phyloP scores from a whole-genome alignment of 2,329 filamentous ascomycete species.

The Polytolypa hystricis region DNA sequence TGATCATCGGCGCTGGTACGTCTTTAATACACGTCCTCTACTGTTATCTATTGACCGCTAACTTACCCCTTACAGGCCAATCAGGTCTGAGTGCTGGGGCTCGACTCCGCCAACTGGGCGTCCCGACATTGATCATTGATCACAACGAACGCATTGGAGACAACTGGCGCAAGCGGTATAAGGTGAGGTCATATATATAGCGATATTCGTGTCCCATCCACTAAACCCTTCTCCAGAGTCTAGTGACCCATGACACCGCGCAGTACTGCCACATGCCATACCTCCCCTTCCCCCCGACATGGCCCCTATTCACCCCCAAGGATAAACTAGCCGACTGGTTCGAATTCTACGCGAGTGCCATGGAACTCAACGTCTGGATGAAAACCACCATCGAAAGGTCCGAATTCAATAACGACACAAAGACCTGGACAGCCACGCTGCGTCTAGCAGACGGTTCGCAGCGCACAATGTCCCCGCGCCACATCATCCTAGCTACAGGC shows the following conservation, averaged over 20 bases:
- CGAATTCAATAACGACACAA: constrained; percentile 27
- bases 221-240: constrained; percentile 15
- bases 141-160: constrained; percentile 37
- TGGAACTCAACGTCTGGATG: constrained; percentile 40
- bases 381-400: constrained; percentile 30
- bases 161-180: constrained; percentile 42
- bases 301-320: constrained; percentile 34
- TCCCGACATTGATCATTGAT: constrained; percentile 36
- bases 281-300: constrained; percentile 32
- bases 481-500: constrained; percentile 40
- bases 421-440: constrained; percentile 30
- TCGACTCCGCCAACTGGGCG: constrained; percentile 29
- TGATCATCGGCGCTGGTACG: constrained; percentile 33
- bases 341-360: constrained; percentile 37
- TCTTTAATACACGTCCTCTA: neutral
- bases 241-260: constrained; percentile 32
- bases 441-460: constrained; percentile 12
- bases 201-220: neutral
- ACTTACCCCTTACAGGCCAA: constrained; percentile 24
- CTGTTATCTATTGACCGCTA: neutral
- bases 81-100: constrained; percentile 33
- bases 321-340: constrained; percentile 41
- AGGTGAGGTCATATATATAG: constrained; percentile 14
- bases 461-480: constrained; percentile 25
- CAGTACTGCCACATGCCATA: constrained; percentile 30